Evolutionary conservation across 148 eudicot genomes (phyloP).

Genomic region (Camellia granthamiana): DNA sequence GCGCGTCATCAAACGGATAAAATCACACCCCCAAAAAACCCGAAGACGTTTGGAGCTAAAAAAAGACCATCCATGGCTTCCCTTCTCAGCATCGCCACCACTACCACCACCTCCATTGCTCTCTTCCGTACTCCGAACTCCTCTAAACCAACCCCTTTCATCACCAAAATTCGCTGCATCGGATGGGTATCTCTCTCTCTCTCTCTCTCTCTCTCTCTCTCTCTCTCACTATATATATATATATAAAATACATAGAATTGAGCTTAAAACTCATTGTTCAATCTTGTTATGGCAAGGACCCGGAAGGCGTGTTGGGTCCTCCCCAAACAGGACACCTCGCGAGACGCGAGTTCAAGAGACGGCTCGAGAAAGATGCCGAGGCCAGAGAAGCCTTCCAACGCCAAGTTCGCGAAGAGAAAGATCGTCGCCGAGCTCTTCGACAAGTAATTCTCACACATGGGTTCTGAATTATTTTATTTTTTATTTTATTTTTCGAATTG

Average conservation of each 20-base stretch:
- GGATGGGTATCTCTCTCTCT: slow-evolving; percentile 51
- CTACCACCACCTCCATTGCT: slow-evolving; percentile 3
- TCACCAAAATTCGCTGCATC: slow-evolving; percentile 56
- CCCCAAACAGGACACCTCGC: slow-evolving; percentile 66
- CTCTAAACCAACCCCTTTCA: slow-evolving; percentile 19
- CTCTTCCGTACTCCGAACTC: slow-evolving; percentile 1
- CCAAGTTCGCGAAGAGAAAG: slow-evolving; percentile 64
- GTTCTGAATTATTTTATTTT: background rate
- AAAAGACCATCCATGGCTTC: slow-evolving; percentile 36
- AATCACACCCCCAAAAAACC: too few species aligned
- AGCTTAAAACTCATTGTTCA: background rate
- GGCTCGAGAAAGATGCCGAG: slow-evolving; percentile 64
- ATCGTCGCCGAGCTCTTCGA: slow-evolving; percentile 60
- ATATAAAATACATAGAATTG: background rate
- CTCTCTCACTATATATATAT: background rate
- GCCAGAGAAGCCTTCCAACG: slow-evolving; percentile 76
- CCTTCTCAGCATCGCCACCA: slow-evolving; percentile 27
- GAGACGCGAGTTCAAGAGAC: slow-evolving; percentile 54
- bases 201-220: background rate
- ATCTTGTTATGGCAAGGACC: slow-evolving; percentile 54
- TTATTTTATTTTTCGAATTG: background rate
- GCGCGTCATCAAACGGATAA: too few species aligned
- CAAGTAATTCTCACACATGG: slow-evolving; percentile 38
- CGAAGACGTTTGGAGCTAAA: too few species aligned
- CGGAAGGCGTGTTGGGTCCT: slow-evolving; percentile 74